Evolutionary conservation across 1,284 basidiomycete genomes (phyloP), one percentile per base, ranked within the genome.

Genomic region (Laetiporus sulphureus): DNA sequence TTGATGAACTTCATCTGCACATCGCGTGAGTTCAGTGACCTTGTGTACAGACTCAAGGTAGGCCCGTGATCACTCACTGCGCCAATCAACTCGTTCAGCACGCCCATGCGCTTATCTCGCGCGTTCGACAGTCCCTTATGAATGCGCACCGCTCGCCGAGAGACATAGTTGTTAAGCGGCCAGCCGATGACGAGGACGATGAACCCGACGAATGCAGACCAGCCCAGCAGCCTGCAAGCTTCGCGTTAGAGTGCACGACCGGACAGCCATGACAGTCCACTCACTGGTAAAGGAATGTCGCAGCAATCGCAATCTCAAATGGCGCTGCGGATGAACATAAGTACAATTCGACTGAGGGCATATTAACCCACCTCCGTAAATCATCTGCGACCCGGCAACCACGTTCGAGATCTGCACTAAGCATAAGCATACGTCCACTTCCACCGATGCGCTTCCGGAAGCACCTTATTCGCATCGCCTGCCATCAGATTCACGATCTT

Each of bases 131-230:
- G 61, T 6, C 79, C 79, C 59, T 86, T 87, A 46, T 85, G 79
- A 44, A 93, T 90, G 38, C 77, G 63, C 23, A 81, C 68, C 40
- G 73, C 77, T 3, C 85, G 72, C 44, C 65, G 69, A 5, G 79
- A 71, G 32, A 91, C 59, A 46, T 65, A 73, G 42, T 73, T 79
- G 58, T 90, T 90, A 40, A 91, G 55, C 0, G 91, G 91, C 68
- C 83, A 83, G 12, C 79, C 79, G 12, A 84, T 60, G 12, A 84
- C 46, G 4, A 94, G 65, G n/a, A 89, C 72, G n/a, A 82, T 47
- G 48, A 94, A 83, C 5, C 93, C 93, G 1, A 85, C 80, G 49
- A 96, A 90, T 0, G 90, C 89, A 5, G 87, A 85, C 62, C 75
- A 72, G 0, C 91, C 92, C 4, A 95, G 77, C 7, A 95, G 67